A percentile compares a stretch with the other conserved stretches of the same genome.
Conservation (phyloP, 1,284 basidiomycete genomes). For the Macrocybe sp. region DNA sequence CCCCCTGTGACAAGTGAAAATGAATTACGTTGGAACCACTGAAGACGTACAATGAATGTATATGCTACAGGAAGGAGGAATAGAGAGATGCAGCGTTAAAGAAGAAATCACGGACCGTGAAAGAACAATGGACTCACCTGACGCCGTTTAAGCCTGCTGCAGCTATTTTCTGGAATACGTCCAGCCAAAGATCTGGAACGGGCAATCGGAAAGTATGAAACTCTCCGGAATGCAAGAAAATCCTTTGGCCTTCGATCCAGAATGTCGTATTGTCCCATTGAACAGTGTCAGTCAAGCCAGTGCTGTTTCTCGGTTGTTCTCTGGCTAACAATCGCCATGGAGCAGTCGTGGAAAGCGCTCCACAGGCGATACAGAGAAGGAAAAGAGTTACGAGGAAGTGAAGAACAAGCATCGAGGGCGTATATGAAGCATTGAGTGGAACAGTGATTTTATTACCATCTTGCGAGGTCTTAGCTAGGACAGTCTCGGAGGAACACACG, state of each 20-base stretch:
- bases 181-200: constrained; percentile 19
- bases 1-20: constrained; percentile 9
- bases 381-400: no score
- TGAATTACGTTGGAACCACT: no score
- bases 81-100: no score
- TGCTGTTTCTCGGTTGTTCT: constrained; percentile 1
- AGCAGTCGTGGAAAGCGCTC: no score
- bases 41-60: constrained; percentile 13
- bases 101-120: no score
- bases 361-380: no score
- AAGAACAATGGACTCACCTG: background rate
- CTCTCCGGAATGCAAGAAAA: constrained; percentile 34
- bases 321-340: no score
- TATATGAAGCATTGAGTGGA: no score
- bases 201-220: constrained; percentile 33
- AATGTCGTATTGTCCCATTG: constrained; percentile 35
- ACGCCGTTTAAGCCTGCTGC: constrained; percentile 21
- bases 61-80: constrained; percentile 7
- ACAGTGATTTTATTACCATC: no score
- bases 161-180: constrained; percentile 21
- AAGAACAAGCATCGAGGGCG: no score
- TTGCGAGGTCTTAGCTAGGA: no score
- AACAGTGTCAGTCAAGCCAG: constrained; percentile 11
- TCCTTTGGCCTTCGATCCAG: constrained; percentile 29
- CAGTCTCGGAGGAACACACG: no score